Percentiles rank a stretch among this genome's conserved stretches.
Evolutionary conservation across 768 basidiomycete species (phyloP).

Genomic region (Coprinopsis strossmayeri): DNA sequence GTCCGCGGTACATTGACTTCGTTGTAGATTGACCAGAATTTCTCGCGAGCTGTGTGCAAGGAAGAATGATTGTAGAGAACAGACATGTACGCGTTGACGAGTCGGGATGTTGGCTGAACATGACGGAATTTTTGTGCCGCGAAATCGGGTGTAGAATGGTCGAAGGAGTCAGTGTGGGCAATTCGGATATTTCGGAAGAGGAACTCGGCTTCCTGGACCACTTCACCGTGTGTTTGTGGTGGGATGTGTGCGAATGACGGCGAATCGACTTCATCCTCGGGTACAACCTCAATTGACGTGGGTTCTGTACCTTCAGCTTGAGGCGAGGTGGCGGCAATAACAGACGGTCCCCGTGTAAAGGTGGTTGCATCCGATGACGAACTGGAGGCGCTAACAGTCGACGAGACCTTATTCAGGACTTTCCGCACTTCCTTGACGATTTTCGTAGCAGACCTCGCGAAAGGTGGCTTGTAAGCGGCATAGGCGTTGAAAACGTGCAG

Average conservation of each 20-base stretch:
- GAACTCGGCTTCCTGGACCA: constrained; percentile 59
- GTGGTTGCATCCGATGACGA: no score
- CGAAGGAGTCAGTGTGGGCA: constrained; percentile 24
- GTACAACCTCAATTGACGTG: neutral
- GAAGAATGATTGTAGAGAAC: constrained; percentile 56
- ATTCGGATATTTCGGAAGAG: constrained; percentile 57
- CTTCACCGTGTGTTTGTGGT: constrained; percentile 68
- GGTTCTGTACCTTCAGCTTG: neutral
- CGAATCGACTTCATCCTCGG: constrained; percentile 13
- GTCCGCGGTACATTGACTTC: constrained; percentile 37
- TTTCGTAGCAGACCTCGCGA: constrained; percentile 45
- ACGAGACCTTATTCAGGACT: no score
- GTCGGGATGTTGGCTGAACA: constrained; percentile 51
- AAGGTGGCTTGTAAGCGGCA: constrained; percentile 69
- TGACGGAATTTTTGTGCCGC: constrained; percentile 39
- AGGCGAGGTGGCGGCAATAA: no score
- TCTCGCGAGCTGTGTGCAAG: constrained; percentile 39
- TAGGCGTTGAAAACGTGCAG: constrained; percentile 85
- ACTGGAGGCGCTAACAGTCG: no score
- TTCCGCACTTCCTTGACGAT: constrained; percentile 27
- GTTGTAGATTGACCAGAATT: constrained; percentile 47
- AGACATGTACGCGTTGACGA: constrained; percentile 78
- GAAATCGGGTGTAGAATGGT: constrained; percentile 7
- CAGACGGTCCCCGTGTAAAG: no score
- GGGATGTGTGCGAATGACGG: constrained; percentile 48